These are phyloP conservation scores for Sporothrix phasma DNA, from an alignment of 2,329 filamentous ascomycete genomes.

Conservation along the genomic window DNA sequence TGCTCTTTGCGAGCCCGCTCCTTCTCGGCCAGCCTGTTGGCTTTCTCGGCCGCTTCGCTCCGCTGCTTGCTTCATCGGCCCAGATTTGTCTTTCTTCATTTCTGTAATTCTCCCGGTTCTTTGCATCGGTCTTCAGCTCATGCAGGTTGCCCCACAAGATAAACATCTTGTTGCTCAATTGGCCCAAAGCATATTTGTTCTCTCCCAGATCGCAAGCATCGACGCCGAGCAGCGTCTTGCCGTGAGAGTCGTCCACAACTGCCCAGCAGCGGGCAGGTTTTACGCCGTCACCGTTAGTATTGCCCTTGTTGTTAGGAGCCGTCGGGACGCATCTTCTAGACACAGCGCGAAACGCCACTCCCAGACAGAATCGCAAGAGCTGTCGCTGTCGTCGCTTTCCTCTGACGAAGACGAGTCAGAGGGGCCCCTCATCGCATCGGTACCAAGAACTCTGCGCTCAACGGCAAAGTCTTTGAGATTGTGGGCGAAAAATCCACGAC, in stretches of 20 bases:
- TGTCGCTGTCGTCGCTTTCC: conserved; percentile 10
- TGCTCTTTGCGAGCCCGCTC: not conserved
- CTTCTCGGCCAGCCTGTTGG: not conserved
- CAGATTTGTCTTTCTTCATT: conserved; percentile 31
- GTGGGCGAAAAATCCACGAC: conserved; percentile 71
- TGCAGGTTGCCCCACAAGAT: conserved; percentile 79
- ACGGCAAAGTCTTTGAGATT: conserved; percentile 61
- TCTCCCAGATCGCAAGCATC: conserved; percentile 46
- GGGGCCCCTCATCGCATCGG: conserved; percentile 24
- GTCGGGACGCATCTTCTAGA: conserved; percentile 60
- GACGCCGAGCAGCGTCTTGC: conserved; percentile 38
- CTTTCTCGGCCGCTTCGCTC: not conserved
- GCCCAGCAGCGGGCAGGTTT: conserved; percentile 50
- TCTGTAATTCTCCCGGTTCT: conserved; percentile 25
- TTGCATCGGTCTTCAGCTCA: conserved; percentile 53
- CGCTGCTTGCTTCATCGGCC: conserved; percentile 32
- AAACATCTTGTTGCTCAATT: conserved; percentile 61
- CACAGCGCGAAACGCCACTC: conserved; percentile 77
- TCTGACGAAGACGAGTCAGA: not conserved
- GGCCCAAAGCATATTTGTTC: conserved; percentile 37
- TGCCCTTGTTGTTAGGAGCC: conserved; percentile 10
- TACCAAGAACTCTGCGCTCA: conserved; percentile 35
- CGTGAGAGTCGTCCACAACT: conserved; percentile 51
- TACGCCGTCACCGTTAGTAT: conserved; percentile 13
- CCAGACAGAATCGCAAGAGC: conserved; percentile 42